Percentiles rank a stretch among this genome's conserved stretches.
Conservation (phyloP, 2,329 filamentous ascomycete genomes). For the Coniochaeta sp. region DNA sequence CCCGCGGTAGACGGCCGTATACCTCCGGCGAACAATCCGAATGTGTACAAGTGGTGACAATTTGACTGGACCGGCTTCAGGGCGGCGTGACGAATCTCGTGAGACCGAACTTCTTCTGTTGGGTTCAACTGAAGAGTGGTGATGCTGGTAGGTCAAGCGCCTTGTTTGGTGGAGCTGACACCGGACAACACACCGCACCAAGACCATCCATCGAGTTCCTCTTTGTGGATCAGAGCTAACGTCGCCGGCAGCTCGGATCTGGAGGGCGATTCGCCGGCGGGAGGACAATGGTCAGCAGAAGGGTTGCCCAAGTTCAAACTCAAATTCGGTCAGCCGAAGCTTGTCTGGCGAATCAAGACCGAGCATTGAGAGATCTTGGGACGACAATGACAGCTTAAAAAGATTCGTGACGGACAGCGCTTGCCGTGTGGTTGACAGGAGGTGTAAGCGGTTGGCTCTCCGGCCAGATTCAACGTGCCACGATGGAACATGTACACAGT, state of each 20-base stretch:
- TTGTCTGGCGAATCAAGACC: constrained; percentile 18
- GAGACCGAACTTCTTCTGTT: not conserved
- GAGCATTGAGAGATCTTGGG: constrained; percentile 15
- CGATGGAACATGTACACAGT: not conserved
- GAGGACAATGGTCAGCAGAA: not conserved
- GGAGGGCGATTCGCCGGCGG: not conserved
- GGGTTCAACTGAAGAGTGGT: not conserved
- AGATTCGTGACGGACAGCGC: constrained; percentile 14
- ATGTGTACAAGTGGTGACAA: not conserved
- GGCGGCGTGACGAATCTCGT: not conserved
- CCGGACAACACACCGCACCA: no score
- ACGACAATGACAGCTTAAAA: constrained; percentile 12
- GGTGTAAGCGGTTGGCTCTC: not conserved
- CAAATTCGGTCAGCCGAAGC: not conserved
- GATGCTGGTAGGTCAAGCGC: not conserved
- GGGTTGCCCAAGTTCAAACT: not conserved
- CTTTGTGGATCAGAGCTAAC: not conserved
- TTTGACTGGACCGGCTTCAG: constrained; percentile 9
- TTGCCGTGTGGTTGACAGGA: constrained; percentile 7
- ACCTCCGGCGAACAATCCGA: constrained; percentile 13
- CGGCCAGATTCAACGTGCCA: not conserved
- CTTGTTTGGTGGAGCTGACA: not conserved
- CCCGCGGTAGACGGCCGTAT: constrained; percentile 24
- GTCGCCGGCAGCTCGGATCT: not conserved
- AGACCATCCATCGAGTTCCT: not conserved